Conservation (phyloP, 179 eudicot genomes). For the Nepenthes alata region DNA sequence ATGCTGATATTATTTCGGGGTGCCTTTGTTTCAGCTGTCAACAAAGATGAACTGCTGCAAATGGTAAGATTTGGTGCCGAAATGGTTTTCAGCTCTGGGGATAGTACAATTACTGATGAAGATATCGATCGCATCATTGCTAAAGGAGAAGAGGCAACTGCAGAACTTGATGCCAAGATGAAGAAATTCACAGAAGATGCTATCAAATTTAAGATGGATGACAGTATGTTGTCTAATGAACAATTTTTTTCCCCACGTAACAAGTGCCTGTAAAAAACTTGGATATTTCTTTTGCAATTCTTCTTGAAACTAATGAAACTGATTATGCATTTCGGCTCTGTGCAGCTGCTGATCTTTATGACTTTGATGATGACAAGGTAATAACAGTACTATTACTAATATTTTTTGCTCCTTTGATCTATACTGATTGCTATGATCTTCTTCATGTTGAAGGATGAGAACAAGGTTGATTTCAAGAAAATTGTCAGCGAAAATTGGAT, state of each 20-base stretch:
- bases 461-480: slow-evolving; percentile 84
- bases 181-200: slow-evolving; percentile 98
- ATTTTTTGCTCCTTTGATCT: neutral
- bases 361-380: slow-evolving; percentile 91
- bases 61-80: slow-evolving; percentile 99
- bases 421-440: neutral
- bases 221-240: slow-evolving; percentile 40
- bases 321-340: slow-evolving; percentile 8
- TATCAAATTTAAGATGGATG: slow-evolving; percentile 93
- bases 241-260: neutral
- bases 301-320: neutral
- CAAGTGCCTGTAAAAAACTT: neutral
- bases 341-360: slow-evolving; percentile 91
- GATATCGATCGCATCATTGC: slow-evolving; percentile 96
- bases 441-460: slow-evolving; percentile 50
- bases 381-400: neutral
- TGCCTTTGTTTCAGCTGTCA: slow-evolving; percentile 61
- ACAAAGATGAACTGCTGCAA: slow-evolving; percentile 93
- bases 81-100: slow-evolving; percentile 97
- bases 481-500: slow-evolving; percentile 85
- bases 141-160: slow-evolving; percentile 98
- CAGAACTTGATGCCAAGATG: slow-evolving; percentile 99
- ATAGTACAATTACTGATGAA: slow-evolving; percentile 97
- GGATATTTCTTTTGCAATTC: neutral
- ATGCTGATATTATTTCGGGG: slow-evolving; percentile 5